Evolutionary conservation across 345 rosid genomes (phyloP).

Genomic region (Odontarrhena argentea): DNA sequence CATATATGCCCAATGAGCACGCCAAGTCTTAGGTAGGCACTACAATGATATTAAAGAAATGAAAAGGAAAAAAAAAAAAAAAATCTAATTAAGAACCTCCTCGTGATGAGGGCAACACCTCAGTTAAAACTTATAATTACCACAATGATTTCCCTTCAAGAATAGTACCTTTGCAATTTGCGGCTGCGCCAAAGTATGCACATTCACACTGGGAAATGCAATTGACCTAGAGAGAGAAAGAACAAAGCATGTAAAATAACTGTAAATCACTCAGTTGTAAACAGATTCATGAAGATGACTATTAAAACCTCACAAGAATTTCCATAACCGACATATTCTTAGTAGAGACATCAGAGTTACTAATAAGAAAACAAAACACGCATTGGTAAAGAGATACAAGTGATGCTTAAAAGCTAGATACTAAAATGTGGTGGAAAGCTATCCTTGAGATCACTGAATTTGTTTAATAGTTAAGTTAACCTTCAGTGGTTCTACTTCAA

Average conservation of each 20-base stretch:
- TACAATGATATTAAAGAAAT: constrained; percentile 6
- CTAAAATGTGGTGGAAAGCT: constrained; percentile 2
- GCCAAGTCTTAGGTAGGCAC: background rate
- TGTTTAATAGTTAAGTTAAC: background rate
- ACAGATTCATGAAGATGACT: constrained; percentile 11
- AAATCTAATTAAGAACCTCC: constrained; percentile 6
- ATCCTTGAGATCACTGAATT: background rate
- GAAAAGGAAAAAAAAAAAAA: constrained; percentile 20
- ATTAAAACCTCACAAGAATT: constrained; percentile 9
- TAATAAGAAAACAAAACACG: constrained; percentile 15
- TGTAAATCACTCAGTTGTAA: constrained; percentile 22
- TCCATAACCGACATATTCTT: background rate
- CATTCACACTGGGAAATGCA: constrained; percentile 51
- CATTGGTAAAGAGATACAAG: background rate
- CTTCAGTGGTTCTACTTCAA: constrained; percentile 15
- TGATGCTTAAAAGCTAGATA: constrained; percentile 4
- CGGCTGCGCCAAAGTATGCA: constrained; percentile 49
- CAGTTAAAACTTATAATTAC: background rate
- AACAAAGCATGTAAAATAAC: background rate
- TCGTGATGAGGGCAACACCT: constrained; percentile 7
- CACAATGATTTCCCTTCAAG: constrained; percentile 3
- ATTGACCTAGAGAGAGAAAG: constrained; percentile 48
- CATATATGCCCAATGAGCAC: constrained; percentile 4
- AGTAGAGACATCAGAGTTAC: constrained; percentile 5
- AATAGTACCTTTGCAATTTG: constrained; percentile 67